Base-by-base conservation (phyloP, 371 early-diverging fungal genomes). In the Racocetra persica region DNA sequence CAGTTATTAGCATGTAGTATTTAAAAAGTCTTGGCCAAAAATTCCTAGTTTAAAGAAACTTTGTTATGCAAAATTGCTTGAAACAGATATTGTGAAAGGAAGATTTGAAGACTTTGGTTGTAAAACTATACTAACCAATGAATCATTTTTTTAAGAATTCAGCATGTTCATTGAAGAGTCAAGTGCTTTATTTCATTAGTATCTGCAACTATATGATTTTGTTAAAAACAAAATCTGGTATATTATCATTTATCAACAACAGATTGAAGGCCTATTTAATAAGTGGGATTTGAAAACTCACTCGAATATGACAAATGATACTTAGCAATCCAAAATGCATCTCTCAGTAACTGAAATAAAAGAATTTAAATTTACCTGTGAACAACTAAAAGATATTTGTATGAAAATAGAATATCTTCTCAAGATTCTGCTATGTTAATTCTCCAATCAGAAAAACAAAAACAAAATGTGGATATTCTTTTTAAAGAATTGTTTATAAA, bases 271-370 rank as follows among this genome's bases (percentile, higher is more conserved):
- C n/a, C 11, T 75, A 4, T 75, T 75, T 14, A 60, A 75, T 26
- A 75, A 75, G n/a, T 75, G 20, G 28, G 22, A 75, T 59, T 11
- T 76, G 14, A 76, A 60, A 76, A 76, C 76, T 14, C 60, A 75
- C 24, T 22, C 60, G n/a, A 75, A 75, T 57, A 72, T 72, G 54
- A 72, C 49, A 2, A 70, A 14, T 49, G 22, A 38, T 38, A 28
- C 41, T 70, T 41, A 69, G 20, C 38, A 69, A 7, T 69, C 41
- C 32, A 69, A 24, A 45, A 36, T 70, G 38, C 11, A 45, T 16
- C 63, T 63, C 4, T 63, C 22, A 63, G 26, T 26, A 63, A 63
- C 63, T 63, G 22, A 20, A 24, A 22, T 32, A 63, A 63, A 63
- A 32, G 63, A 63, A 24, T 24, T 22, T 63, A 1, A 63, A 32